Evolutionary conservation across 768 basidiomycete genomes (phyloP).

Genomic region (Sporobolomyces phaffii): DNA sequence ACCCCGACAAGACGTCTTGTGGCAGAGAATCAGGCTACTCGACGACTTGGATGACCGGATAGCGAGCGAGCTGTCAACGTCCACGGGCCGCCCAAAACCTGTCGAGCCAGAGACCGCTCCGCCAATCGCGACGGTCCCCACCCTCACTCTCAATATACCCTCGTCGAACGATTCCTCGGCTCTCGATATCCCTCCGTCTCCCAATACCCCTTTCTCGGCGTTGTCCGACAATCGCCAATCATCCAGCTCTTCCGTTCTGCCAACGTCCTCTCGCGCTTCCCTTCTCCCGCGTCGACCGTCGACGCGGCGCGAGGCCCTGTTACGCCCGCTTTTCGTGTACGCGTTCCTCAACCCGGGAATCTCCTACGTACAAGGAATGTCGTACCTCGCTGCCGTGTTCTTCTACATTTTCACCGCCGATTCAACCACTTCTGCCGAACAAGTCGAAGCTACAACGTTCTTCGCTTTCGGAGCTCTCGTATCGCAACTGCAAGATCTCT

Average conservation of each 20-base stretch:
- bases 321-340: conserved; percentile 33
- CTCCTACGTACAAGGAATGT: conserved; percentile 35
- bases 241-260: not conserved
- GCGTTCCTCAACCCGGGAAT: conserved; percentile 38
- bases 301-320: conserved; percentile 16
- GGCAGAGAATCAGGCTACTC: conserved; percentile 18
- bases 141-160: not conserved
- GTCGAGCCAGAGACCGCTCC: not conserved
- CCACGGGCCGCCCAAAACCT: not conserved
- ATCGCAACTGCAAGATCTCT: conserved; percentile 36
- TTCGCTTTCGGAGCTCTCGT: conserved; percentile 31
- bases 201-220: not conserved
- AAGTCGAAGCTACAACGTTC: conserved; percentile 24
- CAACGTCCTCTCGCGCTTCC: no score
- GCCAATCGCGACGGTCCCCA: not conserved
- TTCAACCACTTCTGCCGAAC: not conserved
- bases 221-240: not conserved
- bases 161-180: not conserved
- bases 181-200: not conserved
- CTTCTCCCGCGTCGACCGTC: not conserved
- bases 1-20: conserved; percentile 13
- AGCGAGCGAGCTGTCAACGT: not conserved
- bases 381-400: conserved; percentile 32
- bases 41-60: not conserved
- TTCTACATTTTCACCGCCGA: conserved; percentile 19